Conservation (phyloP, 2,329 filamentous ascomycete species). For the Trichoderma atroviride region DNA sequence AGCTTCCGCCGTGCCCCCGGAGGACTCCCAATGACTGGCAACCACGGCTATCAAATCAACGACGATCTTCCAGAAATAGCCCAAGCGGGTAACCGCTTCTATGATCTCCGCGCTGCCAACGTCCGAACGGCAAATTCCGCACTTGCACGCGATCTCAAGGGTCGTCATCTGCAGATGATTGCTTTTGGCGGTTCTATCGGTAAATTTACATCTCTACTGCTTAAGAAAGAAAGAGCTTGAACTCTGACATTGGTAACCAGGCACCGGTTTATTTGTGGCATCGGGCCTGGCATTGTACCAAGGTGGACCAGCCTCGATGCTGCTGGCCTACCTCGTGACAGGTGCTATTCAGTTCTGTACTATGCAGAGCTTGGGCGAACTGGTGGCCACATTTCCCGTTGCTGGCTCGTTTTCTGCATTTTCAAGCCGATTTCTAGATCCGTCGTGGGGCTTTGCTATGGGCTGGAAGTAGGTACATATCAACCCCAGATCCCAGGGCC, state of each 20-base stretch:
- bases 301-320: slow-evolving; percentile 2
- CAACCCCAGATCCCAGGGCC: neutral
- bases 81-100: slow-evolving; percentile 1
- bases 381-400: slow-evolving; percentile 8
- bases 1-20: slow-evolving; percentile 11
- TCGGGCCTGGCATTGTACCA: slow-evolving; percentile 9
- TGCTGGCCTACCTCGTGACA: slow-evolving; percentile 5
- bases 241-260: neutral
- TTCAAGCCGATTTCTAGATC: slow-evolving; percentile 14
- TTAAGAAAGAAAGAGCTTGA: neutral
- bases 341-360: slow-evolving; percentile 12
- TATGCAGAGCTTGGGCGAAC: slow-evolving; percentile 13
- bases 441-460: slow-evolving; percentile 17
- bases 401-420: slow-evolving; percentile 15
- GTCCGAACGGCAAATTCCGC: slow-evolving; percentile 14
- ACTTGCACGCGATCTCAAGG: slow-evolving; percentile 13
- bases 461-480: slow-evolving; percentile 11
- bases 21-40: slow-evolving; percentile 7
- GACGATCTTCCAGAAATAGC: slow-evolving; percentile 7
- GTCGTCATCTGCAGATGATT: slow-evolving; percentile 12
- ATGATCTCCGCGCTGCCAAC: slow-evolving; percentile 10
- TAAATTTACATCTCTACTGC: neutral
- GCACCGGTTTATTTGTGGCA: slow-evolving; percentile 10
- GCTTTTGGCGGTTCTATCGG: slow-evolving; percentile 9
- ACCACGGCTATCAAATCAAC: slow-evolving; percentile 14